A percentile compares a stretch with the other conserved stretches of the same genome.
These are phyloP conservation scores for Effrenium voratum DNA, from an alignment of 73 alveolate genomes.

Conservation along the genomic window DNA sequence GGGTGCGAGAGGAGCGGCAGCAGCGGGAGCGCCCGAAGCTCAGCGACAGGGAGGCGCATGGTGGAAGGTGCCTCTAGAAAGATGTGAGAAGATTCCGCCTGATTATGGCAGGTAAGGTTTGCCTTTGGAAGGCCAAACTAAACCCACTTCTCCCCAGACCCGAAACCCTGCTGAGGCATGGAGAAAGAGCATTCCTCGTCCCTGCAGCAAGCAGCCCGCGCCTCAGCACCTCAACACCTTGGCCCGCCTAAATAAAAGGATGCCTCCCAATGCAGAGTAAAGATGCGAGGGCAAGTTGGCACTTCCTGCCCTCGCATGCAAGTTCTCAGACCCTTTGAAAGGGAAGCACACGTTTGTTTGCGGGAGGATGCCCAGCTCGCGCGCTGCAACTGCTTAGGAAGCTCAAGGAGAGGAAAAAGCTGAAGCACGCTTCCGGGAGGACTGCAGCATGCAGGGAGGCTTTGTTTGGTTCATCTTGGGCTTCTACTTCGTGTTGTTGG, in stretches of 20 bases:
- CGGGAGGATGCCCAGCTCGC: background rate
- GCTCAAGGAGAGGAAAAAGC: conserved; percentile 48
- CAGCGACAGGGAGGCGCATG: background rate
- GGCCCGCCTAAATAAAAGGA: background rate
- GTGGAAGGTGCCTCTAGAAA: background rate
- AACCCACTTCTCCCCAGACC: too few relatives aligned
- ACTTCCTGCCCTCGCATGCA: background rate
- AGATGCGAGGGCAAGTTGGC: background rate
- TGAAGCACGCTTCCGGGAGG: conserved; percentile 57
- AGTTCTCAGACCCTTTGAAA: too few relatives aligned
- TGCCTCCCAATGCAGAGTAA: too few relatives aligned
- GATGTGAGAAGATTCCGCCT: background rate
- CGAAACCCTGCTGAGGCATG: background rate
- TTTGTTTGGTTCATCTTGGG: background rate
- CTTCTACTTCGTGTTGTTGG: too few relatives aligned
- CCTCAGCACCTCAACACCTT: background rate
- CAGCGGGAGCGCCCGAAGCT: conserved; percentile 14
- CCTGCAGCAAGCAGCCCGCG: conserved; percentile 10
- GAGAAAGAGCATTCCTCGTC: conserved; percentile 7
- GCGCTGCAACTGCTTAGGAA: background rate
- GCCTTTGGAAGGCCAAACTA: too few relatives aligned
- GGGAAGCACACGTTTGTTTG: too few relatives aligned
- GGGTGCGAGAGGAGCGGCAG: conserved; percentile 50
- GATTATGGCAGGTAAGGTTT: background rate
- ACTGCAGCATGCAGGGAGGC: background rate